These are phyloP conservation scores for Kingdonia uniflora DNA, from an alignment of 164 flowering plant genomes.

Conservation along the genomic window DNA sequence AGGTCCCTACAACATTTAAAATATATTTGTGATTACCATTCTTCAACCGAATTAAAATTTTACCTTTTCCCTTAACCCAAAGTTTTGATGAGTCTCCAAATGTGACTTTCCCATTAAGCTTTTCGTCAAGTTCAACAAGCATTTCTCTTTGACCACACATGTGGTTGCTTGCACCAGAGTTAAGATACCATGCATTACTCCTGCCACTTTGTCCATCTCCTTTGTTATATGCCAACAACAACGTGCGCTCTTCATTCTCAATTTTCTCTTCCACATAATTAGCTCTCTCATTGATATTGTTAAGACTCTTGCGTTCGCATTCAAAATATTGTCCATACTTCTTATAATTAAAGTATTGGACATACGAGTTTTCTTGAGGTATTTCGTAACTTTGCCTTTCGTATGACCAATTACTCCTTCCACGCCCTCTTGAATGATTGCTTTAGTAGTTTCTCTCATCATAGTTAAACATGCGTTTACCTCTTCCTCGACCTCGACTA, in stretches of 20 bases:
- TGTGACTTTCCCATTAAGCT: neutral
- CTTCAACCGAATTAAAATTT: neutral
- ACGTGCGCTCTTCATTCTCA: conserved; percentile 3
- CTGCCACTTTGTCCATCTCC: neutral
- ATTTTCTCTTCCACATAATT: conserved; percentile 5
- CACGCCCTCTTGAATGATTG: too few species aligned
- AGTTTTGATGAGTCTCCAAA: conserved; percentile 11
- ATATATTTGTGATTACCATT: neutral
- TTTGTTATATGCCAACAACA: conserved; percentile 3
- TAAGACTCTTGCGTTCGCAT: conserved; percentile 3
- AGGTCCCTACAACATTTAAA: conserved; percentile 3
- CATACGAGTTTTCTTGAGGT: conserved; percentile 7
- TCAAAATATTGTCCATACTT: conserved; percentile 13
- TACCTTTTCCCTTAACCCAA: conserved; percentile 3
- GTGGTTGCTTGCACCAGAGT: conserved; percentile 18
- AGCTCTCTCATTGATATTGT: conserved; percentile 2
- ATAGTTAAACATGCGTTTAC: too few species aligned
- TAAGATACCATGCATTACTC: conserved; percentile 11
- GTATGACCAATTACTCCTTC: neutral
- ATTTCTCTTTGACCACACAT: conserved; percentile 18
- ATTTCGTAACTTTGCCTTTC: neutral
- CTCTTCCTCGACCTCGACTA: too few species aligned
- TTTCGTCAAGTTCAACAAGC: conserved; percentile 18
- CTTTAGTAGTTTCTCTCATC: too few species aligned
- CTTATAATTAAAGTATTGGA: conserved; percentile 14